phyloP scores from a whole-genome alignment of 805 yeast species.

The Candida easanensis region DNA sequence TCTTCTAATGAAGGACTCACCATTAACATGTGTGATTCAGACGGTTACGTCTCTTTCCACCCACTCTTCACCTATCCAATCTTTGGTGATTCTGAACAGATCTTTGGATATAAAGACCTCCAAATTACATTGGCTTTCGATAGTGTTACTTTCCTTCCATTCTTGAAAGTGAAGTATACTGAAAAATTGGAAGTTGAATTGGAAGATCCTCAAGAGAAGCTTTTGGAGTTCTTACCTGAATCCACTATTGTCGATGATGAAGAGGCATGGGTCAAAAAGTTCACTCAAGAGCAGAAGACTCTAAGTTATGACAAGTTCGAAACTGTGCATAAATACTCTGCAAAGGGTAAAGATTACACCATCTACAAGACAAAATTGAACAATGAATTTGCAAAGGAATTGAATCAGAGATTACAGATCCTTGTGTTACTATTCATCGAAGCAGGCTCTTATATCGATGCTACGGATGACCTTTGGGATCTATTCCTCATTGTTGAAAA shows the following conservation, averaged over 20 bases:
- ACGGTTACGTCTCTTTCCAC: conserved; percentile 59
- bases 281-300: conserved; percentile 44
- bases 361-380: conserved; percentile 44
- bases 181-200: conserved; percentile 52
- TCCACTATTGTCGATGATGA: conserved; percentile 63
- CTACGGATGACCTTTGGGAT: conserved; percentile 76
- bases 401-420: conserved; percentile 72
- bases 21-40: conserved; percentile 56
- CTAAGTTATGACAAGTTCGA: conserved; percentile 37
- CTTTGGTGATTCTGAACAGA: conserved; percentile 86
- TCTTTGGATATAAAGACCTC: conserved; percentile 78
- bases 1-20: conserved; percentile 68
- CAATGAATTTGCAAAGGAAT: conserved; percentile 41
- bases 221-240: conserved; percentile 61
- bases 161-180: conserved; percentile 56
- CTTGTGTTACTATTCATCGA: conserved; percentile 84
- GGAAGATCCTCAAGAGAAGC: conserved; percentile 54
- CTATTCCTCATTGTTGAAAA: conserved; percentile 50
- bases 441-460: conserved; percentile 88
- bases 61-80: conserved; percentile 91
- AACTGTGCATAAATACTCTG: conserved; percentile 32
- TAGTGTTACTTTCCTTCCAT: conserved; percentile 68
- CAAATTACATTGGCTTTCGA: conserved; percentile 70
- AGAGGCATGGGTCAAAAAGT: conserved; percentile 58
- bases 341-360: conserved; percentile 40